Percentiles rank a stretch among this genome's conserved stretches.
phyloP scores from a whole-genome alignment of 441 rosid species.

The Erodium texanum region DNA sequence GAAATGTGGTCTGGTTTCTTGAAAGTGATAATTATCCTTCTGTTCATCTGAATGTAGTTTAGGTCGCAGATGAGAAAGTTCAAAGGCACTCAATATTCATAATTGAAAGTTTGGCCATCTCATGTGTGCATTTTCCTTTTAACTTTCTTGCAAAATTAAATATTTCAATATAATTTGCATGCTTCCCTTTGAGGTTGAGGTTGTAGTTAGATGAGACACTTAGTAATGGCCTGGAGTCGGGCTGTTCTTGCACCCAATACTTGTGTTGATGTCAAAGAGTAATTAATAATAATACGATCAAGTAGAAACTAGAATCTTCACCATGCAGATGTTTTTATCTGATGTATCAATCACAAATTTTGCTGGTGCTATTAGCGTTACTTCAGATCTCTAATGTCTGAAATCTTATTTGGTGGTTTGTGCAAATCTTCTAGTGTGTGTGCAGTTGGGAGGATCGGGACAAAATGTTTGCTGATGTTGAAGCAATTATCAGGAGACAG shows the following conservation, averaged over 20 bases:
- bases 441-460: constrained; percentile 98
- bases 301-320: not conserved
- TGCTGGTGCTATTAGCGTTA: not conserved
- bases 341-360: not conserved
- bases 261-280: not conserved
- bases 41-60: not conserved
- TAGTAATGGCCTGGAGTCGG: too few relatives aligned
- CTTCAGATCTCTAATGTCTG: not conserved
- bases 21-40: not conserved
- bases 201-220: too few relatives aligned
- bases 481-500: constrained; percentile 81
- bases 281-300: too few relatives aligned
- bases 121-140: too few relatives aligned
- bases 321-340: not conserved
- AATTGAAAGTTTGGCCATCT: too few relatives aligned
- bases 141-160: too few relatives aligned
- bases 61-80: not conserved
- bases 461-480: constrained; percentile 78
- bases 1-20: not conserved
- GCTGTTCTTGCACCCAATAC: not conserved
- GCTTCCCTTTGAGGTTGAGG: too few relatives aligned
- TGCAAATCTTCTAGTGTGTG: constrained; percentile 50
- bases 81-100: not conserved
- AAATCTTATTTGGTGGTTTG: not conserved
- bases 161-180: too few relatives aligned